phyloP scores from a whole-genome alignment of 257 asterid genomes.

The Solanum ahanhuiri region DNA sequence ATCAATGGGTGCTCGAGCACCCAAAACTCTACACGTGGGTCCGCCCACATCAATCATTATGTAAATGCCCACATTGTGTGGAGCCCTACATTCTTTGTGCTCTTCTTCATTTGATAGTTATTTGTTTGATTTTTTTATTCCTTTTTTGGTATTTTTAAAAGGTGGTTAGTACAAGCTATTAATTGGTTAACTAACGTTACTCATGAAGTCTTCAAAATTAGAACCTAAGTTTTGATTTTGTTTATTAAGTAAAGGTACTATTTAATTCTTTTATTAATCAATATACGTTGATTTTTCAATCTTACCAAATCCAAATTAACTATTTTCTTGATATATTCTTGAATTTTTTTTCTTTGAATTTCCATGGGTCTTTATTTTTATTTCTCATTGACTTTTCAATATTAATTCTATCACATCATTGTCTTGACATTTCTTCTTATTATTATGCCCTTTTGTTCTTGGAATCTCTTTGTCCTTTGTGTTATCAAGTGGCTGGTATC shows the following conservation, averaged over 20 bases:
- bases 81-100: background rate
- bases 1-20: too few relatives aligned
- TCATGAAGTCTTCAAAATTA: background rate
- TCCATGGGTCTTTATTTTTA: background rate
- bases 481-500: background rate
- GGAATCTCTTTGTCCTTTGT: background rate
- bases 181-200: background rate
- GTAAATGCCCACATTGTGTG: background rate
- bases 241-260: background rate
- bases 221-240: too few relatives aligned
- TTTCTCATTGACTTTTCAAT: too few relatives aligned
- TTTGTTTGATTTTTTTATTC: too few relatives aligned
- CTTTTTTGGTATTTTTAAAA: background rate
- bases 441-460: background rate
- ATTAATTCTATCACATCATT: background rate
- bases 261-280: too few relatives aligned
- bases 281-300: too few relatives aligned
- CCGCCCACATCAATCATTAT: too few relatives aligned
- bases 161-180: background rate
- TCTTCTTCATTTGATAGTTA: background rate
- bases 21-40: too few relatives aligned
- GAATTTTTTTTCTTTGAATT: background rate
- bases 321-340: background rate
- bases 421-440: background rate
- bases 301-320: background rate